Conservation (phyloP, 116 monocot species). For the Zostera marina region DNA sequence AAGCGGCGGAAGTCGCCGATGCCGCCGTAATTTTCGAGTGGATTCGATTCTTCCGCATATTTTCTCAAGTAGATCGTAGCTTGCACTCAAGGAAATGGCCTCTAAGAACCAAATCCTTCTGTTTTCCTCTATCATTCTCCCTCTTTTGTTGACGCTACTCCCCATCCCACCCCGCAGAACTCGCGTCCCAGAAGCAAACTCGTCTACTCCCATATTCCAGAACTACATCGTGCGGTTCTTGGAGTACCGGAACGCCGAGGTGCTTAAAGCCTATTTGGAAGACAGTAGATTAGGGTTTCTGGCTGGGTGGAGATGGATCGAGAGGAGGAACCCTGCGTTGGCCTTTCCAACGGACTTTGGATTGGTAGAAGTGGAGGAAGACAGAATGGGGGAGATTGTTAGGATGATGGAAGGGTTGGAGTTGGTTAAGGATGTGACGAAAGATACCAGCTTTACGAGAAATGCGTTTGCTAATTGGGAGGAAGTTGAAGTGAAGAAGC, state of each 20-base stretch:
- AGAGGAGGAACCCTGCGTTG: slow-evolving; percentile 59
- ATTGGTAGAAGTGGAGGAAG: slow-evolving; percentile 43
- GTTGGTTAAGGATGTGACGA: slow-evolving; percentile 58
- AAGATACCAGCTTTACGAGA: slow-evolving; percentile 47
- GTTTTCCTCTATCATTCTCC: slow-evolving; percentile 9
- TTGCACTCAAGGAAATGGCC: not conserved
- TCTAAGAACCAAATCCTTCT: slow-evolving; percentile 1
- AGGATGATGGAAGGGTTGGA: slow-evolving; percentile 33
- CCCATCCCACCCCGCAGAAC: slow-evolving; percentile 1
- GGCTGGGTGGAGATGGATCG: slow-evolving; percentile 63
- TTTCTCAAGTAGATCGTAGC: too few relatives aligned
- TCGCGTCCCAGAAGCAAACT: not conserved
- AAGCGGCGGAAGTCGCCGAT: too few relatives aligned
- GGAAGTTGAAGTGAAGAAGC: slow-evolving; percentile 23
- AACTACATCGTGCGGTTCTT: slow-evolving; percentile 74
- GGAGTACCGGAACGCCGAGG: slow-evolving; percentile 43
- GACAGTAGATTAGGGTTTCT: slow-evolving; percentile 11
- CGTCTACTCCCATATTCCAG: not conserved
- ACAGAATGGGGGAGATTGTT: slow-evolving; percentile 16
- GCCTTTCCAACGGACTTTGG: slow-evolving; percentile 88
- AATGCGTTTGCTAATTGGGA: slow-evolving; percentile 28
- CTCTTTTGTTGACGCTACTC: slow-evolving; percentile 22
- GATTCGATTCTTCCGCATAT: too few relatives aligned
- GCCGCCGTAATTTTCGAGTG: too few relatives aligned
- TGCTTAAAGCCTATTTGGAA: slow-evolving; percentile 57